phyloP scores from a whole-genome alignment of 768 basidiomycete genomes.

The Mycena pura region DNA sequence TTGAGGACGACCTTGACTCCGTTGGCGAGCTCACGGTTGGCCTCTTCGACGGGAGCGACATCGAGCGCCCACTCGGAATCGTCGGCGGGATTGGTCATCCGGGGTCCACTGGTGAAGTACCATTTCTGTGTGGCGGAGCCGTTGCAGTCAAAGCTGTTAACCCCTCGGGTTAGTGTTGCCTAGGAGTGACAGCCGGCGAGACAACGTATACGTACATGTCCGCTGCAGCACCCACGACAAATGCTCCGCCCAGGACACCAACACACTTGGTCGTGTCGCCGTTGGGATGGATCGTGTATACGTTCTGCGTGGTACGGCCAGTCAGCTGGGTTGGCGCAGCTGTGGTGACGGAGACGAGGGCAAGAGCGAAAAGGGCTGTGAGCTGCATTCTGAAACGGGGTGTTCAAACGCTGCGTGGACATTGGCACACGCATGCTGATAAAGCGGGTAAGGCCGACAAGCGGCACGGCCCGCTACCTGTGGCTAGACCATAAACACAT shows the following conservation, averaged over 20 bases:
- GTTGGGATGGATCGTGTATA: conserved; percentile 15
- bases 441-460: too few relatives aligned
- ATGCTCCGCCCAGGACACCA: conserved; percentile 4
- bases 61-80: conserved; percentile 17
- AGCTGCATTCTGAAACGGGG: too few relatives aligned
- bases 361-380: conserved; percentile 3
- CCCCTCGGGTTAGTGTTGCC: neutral
- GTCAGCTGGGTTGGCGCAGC: conserved; percentile 1
- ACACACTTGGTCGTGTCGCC: conserved; percentile 15
- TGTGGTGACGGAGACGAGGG: conserved; percentile 5
- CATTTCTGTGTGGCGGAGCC: conserved; percentile 14
- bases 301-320: conserved; percentile 3
- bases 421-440: too few relatives aligned
- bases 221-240: conserved; percentile 1
- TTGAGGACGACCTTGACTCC: conserved; percentile 3
- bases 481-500: too few relatives aligned
- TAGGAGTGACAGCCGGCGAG: neutral
- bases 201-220: conserved; percentile 9
- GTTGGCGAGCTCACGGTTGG: conserved; percentile 1
- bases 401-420: too few relatives aligned
- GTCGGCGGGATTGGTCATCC: conserved; percentile 15
- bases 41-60: neutral
- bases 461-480: too few relatives aligned
- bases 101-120: conserved; percentile 10
- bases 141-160: conserved; percentile 11